Percentiles rank a stretch among this genome's conserved stretches.
phyloP scores from a whole-genome alignment of 768 basidiomycete genomes.

The Cystofilobasidium ferigula region DNA sequence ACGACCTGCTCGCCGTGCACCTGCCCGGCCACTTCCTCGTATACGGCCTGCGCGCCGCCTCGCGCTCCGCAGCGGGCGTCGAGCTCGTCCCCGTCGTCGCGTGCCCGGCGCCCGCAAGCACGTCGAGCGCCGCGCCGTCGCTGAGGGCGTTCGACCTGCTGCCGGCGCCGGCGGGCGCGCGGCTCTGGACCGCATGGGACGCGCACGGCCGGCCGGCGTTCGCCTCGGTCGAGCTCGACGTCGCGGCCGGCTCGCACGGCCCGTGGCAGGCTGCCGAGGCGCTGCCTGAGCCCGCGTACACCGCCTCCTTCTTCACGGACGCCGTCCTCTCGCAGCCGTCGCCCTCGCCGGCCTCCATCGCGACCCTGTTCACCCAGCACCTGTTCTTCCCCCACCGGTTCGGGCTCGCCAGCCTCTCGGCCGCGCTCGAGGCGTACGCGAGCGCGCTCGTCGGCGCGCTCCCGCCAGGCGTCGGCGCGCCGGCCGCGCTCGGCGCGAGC shows the following conservation, averaged over 20 bases:
- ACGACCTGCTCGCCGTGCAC: conserved; percentile 54
- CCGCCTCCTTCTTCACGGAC: conserved; percentile 79
- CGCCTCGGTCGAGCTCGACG: conserved; percentile 43
- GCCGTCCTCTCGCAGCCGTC: conserved; percentile 47
- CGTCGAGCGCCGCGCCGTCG: conserved; percentile 26
- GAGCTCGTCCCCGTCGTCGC: conserved; percentile 45
- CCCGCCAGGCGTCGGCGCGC: conserved; percentile 49
- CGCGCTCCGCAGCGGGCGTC: conserved; percentile 21
- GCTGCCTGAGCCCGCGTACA: conserved; percentile 32
- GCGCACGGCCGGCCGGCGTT: conserved; percentile 62
- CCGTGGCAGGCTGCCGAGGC: background rate
- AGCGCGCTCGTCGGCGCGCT: conserved; percentile 49
- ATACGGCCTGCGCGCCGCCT: conserved; percentile 30
- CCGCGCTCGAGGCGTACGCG: conserved; percentile 72
- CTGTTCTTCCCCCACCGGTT: conserved; percentile 81
- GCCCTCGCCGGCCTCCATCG: conserved; percentile 48
- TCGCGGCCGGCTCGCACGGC: background rate
- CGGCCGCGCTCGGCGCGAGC: conserved; percentile 46
- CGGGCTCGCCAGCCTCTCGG: conserved; percentile 66
- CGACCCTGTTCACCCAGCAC: conserved; percentile 67
- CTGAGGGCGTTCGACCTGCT: conserved; percentile 20
- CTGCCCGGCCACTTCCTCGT: conserved; percentile 74
- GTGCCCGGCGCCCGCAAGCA: conserved; percentile 51
- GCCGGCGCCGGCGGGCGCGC: background rate
- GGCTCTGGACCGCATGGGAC: conserved; percentile 67